Evolutionary conservation across 1,139 yeast genomes (phyloP).

Genomic region (Taiozyma onychis): DNA sequence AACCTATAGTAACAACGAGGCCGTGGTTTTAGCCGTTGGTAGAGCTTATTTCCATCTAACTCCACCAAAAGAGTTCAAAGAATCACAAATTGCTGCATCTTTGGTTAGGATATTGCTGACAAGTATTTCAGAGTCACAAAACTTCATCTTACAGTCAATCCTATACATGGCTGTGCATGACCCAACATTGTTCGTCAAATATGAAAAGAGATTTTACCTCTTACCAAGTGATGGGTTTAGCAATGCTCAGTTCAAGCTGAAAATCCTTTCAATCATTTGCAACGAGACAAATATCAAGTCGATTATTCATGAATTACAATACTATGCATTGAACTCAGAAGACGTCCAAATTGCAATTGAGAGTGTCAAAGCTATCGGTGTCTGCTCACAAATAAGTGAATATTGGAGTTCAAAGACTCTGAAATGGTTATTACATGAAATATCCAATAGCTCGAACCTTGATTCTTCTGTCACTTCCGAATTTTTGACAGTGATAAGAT

Average conservation of each 20-base stretch:
- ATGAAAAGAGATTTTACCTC: constrained; percentile 49
- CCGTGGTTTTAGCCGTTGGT: constrained; percentile 57
- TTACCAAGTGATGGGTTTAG: constrained; percentile 48
- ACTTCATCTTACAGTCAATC: constrained; percentile 39
- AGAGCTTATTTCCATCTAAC: constrained; percentile 50
- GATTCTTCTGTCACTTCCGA: constrained; percentile 43
- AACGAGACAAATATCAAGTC: constrained; percentile 44
- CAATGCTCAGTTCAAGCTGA: constrained; percentile 53
- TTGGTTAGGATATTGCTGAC: constrained; percentile 37
- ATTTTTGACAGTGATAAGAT: constrained; percentile 62
- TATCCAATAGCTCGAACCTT: constrained; percentile 22
- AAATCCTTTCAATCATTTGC: constrained; percentile 54
- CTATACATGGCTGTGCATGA: constrained; percentile 35
- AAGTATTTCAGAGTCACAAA: constrained; percentile 31
- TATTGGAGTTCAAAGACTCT: constrained; percentile 30
- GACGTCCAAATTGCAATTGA: constrained; percentile 39
- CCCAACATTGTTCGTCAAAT: constrained; percentile 41
- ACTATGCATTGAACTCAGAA: constrained; percentile 44
- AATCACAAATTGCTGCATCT: constrained; percentile 43
- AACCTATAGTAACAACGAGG: constrained; percentile 47
- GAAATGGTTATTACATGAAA: constrained; percentile 42
- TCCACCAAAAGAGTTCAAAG: constrained; percentile 43
- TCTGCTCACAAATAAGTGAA: constrained; percentile 39
- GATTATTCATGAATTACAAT: constrained; percentile 65
- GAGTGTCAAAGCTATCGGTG: constrained; percentile 55